A percentile compares a stretch with the other conserved stretches of the same genome.
These are phyloP conservation scores for Quercus wislizeni DNA, from an alignment of 306 rosid species.

Conservation along the genomic window DNA sequence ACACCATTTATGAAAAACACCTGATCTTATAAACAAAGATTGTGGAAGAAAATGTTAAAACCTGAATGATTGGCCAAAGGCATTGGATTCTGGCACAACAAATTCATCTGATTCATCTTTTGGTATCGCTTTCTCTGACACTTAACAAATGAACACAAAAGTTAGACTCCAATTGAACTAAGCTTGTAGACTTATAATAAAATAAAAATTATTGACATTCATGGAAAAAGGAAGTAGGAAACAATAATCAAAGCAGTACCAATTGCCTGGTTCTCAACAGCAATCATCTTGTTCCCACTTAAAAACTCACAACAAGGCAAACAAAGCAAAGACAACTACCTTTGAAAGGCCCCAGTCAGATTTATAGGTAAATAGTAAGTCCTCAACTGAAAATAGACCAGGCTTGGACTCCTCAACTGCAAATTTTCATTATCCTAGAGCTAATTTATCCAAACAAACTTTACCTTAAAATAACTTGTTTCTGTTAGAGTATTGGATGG, in stretches of 20 bases:
- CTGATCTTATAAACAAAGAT: background rate
- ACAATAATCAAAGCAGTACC: background rate
- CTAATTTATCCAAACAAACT: too few species aligned
- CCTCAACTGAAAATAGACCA: too few species aligned
- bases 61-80: slow-evolving; percentile 7
- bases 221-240: background rate
- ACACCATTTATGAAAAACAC: too few species aligned
- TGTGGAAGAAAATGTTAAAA: background rate
- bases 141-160: background rate
- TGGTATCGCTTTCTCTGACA: background rate
- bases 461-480: too few species aligned
- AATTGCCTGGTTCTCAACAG: background rate
- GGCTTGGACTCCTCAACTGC: too few species aligned
- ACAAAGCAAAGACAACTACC: background rate
- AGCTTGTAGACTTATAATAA: too few species aligned
- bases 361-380: too few species aligned
- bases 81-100: background rate
- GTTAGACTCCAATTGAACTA: background rate
- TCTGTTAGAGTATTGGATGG: too few species aligned
- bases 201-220: too few species aligned
- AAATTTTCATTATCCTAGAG: too few species aligned
- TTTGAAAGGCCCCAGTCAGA: background rate
- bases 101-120: background rate
- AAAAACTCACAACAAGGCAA: background rate
- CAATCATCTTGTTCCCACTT: background rate